Percentiles rank a stretch among this genome's conserved stretches.
Evolutionary conservation across 2,329 filamentous ascomycete species (phyloP).

Genomic region (Amesomyces nigricolor): DNA sequence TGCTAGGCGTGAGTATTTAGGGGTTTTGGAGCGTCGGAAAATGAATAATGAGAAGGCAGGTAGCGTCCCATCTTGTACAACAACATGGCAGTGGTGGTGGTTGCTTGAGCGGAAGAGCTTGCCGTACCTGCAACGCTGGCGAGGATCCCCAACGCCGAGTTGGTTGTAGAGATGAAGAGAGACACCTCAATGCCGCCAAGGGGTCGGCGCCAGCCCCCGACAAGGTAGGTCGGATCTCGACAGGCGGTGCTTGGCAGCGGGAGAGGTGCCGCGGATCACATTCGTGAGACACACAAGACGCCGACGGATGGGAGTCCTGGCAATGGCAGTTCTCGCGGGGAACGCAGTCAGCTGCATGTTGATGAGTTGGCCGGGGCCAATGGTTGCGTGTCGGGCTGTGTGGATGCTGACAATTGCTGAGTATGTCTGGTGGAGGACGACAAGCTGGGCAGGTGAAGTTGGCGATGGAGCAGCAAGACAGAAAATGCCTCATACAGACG

Average conservation of each 20-base stretch:
- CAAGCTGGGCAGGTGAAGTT: not conserved
- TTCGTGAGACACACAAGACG: conserved; percentile 3
- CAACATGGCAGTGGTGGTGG: not conserved
- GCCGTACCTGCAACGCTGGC: not conserved
- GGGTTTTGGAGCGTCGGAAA: not conserved
- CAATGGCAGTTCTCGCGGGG: not conserved
- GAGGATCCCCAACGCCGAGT: not conserved
- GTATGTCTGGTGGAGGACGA: conserved; percentile 1
- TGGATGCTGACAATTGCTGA: conserved; percentile 6
- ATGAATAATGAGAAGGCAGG: not conserved
- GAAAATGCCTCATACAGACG: conserved; percentile 23
- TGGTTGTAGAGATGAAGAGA: not conserved
- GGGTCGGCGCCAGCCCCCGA: not conserved
- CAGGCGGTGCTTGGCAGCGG: conserved; percentile 6
- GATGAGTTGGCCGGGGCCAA: not conserved
- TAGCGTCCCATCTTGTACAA: not conserved
- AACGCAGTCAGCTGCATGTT: not conserved
- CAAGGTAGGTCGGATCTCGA: conserved; percentile 13
- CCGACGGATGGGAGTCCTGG: not conserved
- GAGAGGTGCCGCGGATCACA: conserved; percentile 9
- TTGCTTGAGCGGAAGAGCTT: no score
- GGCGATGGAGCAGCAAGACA: not conserved
- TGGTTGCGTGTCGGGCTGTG: not conserved
- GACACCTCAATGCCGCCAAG: not conserved
- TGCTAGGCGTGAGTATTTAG: not conserved